Percentiles rank a stretch among this genome's conserved stretches.
Evolutionary conservation across 257 asterid genomes (phyloP).

Genomic region (Primulina huaijiensis): DNA sequence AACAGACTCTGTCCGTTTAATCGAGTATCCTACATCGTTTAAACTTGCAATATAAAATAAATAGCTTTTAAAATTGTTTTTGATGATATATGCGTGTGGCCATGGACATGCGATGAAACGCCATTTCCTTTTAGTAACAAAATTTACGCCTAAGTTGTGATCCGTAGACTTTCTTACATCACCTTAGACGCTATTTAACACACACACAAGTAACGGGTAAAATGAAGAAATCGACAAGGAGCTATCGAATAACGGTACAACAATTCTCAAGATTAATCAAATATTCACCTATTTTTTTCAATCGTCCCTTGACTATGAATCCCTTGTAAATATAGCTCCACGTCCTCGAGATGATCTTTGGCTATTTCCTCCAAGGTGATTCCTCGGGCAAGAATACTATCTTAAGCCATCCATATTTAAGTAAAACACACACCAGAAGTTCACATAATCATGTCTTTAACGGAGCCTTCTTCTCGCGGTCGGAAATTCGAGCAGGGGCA

Average conservation of each 20-base stretch:
- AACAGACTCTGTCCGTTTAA: no score
- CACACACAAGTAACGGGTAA: not conserved
- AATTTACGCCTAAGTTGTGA: no score
- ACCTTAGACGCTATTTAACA: not conserved
- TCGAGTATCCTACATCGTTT: no score
- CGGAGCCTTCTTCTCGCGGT: slow-evolving; percentile 94
- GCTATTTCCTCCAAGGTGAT: slow-evolving; percentile 9
- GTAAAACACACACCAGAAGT: slow-evolving; percentile 7
- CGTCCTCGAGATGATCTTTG: not conserved
- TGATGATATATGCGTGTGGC: not conserved
- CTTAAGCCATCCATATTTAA: not conserved
- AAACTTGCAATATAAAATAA: no score
- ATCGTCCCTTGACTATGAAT: not conserved
- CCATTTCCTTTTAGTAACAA: not conserved
- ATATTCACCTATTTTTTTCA: not conserved
- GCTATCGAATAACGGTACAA: not conserved
- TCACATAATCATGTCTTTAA: slow-evolving; percentile 43
- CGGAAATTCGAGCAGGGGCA: slow-evolving; percentile 80
- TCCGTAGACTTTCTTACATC: not conserved
- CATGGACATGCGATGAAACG: not conserved
- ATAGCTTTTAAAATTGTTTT: no score
- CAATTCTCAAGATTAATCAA: not conserved
- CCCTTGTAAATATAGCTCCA: not conserved
- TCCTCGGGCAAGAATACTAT: not conserved
- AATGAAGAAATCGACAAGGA: not conserved